Conservation (phyloP, 179 eudicot genomes). For the Gypsophila paniculata region DNA sequence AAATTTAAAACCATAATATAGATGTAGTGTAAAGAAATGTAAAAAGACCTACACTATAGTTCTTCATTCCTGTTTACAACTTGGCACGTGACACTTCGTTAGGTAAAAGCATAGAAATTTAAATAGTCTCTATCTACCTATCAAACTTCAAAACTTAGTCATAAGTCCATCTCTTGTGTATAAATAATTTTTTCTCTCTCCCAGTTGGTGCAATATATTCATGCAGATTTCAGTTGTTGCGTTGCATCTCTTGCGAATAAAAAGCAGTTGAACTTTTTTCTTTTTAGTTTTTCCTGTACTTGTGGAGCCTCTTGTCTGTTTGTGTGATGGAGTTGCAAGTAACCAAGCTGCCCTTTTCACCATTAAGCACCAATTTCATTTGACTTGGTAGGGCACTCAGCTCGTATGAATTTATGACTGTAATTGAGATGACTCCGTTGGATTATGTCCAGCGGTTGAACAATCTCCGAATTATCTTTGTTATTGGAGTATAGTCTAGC, state of each 20-base stretch:
- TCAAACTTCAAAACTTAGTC: not conserved
- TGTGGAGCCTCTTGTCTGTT: not conserved
- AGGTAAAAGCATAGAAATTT: no score
- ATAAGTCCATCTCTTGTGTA: not conserved
- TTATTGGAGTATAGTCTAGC: not conserved
- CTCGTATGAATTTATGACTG: not conserved
- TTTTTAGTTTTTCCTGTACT: not conserved
- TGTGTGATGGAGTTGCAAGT: not conserved
- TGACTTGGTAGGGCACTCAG: not conserved
- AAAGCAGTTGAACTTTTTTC: no score
- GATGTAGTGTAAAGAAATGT: not conserved
- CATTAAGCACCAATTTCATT: not conserved
- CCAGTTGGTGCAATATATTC: not conserved
- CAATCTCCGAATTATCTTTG: not conserved
- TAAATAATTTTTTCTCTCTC: not conserved
- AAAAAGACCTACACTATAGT: not conserved
- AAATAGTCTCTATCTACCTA: not conserved
- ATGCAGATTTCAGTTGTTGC: no score
- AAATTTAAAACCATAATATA: not conserved
- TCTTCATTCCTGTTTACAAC: conserved; percentile 3
- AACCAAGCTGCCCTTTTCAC: not conserved
- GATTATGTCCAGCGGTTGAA: not conserved
- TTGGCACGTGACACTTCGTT: not conserved
- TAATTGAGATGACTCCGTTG: not conserved
- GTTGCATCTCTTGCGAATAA: no score